A percentile compares a stretch with the other conserved stretches of the same genome.
Conservation (phyloP, 208 protist genomes). For the Leishmania mexicana region DNA sequence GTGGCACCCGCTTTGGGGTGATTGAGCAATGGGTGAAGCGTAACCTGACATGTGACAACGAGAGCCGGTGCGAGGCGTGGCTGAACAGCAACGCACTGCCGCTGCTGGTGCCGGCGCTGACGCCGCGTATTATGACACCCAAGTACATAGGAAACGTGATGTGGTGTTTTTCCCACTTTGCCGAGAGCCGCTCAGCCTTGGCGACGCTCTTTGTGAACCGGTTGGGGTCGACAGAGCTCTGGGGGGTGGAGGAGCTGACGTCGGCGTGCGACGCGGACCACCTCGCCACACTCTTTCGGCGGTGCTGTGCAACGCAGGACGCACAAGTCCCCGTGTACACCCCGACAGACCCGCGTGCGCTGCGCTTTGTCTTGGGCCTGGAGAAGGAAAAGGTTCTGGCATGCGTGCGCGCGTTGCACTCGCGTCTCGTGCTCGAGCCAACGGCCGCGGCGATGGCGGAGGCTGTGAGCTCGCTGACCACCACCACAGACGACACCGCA, state of each 20-base stretch:
- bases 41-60: conserved; percentile 44
- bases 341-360: conserved; percentile 57
- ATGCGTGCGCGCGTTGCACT: conserved; percentile 59
- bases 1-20: conserved; percentile 26
- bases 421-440: conserved; percentile 7
- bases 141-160: conserved; percentile 65
- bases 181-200: conserved; percentile 34
- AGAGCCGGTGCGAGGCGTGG: conserved; percentile 60
- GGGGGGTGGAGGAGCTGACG: conserved; percentile 46
- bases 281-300: conserved; percentile 56
- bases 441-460: background rate
- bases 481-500: background rate
- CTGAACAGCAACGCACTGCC: conserved; percentile 50
- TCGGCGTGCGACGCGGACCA: conserved; percentile 51
- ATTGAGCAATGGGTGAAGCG: conserved; percentile 63
- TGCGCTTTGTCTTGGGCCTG: conserved; percentile 51
- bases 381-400: conserved; percentile 34
- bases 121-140: conserved; percentile 53
- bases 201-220: conserved; percentile 47
- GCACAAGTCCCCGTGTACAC: conserved; percentile 53
- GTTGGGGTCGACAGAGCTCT: conserved; percentile 66
- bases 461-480: background rate
- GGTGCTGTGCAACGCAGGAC: conserved; percentile 61
- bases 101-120: conserved; percentile 60
- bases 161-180: conserved; percentile 57